Conservation (phyloP, 345 rosid genomes). For the Eucalyptus pauciflora region DNA sequence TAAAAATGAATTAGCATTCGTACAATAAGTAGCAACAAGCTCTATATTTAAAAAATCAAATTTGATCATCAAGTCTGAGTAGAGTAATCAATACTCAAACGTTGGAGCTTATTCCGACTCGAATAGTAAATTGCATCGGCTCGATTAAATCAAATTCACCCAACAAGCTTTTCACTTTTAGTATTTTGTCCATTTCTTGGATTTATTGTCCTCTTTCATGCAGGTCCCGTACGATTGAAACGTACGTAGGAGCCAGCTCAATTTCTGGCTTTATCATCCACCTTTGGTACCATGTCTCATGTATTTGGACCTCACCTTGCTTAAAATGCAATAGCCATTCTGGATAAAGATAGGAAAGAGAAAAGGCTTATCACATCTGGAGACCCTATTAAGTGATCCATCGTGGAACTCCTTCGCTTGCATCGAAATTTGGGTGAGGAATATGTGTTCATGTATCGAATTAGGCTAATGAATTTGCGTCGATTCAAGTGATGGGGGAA, state of each 20-base stretch:
- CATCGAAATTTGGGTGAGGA: neutral
- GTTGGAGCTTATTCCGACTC: neutral
- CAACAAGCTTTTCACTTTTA: neutral
- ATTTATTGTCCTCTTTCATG: neutral
- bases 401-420: neutral
- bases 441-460: neutral
- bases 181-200: neutral
- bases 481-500: neutral
- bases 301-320: neutral
- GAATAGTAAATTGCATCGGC: neutral
- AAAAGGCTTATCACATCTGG: neutral
- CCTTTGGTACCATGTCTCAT: neutral
- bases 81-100: neutral
- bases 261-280: neutral
- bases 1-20: accelerated
- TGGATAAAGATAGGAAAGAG: neutral
- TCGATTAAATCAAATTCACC: neutral
- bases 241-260: neutral
- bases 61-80: neutral
- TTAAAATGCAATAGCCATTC: neutral
- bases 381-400: neutral
- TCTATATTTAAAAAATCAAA: neutral
- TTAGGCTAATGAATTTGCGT: neutral
- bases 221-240: neutral
- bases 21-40: neutral